Percentiles rank a stretch among this genome's conserved stretches.
Conservation (phyloP, 208 protist genomes). For the Trypanosoma cruzi region DNA sequence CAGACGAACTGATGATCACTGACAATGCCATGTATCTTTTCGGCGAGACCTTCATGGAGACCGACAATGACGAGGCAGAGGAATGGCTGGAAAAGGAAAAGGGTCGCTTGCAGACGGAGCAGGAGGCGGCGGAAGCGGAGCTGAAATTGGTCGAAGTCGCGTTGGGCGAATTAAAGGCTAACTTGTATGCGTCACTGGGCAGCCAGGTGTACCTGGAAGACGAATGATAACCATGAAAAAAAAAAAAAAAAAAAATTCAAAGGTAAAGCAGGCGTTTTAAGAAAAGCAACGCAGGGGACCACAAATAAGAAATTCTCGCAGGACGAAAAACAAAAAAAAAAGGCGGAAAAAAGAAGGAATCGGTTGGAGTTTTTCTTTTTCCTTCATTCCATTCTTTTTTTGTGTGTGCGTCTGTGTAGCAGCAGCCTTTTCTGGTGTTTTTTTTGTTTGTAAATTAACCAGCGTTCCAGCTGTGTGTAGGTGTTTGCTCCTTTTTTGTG, state of each 20-base stretch:
- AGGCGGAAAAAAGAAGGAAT: neutral
- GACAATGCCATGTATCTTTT: slow-evolving; percentile 86
- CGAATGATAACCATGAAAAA: slow-evolving; percentile 69
- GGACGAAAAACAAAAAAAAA: neutral
- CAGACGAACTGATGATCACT: slow-evolving; percentile 55
- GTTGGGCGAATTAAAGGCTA: slow-evolving; percentile 82
- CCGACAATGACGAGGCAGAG: slow-evolving; percentile 59
- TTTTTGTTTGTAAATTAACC: neutral
- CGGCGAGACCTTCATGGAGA: slow-evolving; percentile 84
- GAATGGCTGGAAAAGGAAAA: slow-evolving; percentile 71
- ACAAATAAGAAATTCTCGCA: too few species aligned
- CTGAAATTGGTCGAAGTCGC: slow-evolving; percentile 46
- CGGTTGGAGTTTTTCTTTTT: neutral
- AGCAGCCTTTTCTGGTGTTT: neutral
- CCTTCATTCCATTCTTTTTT: neutral
- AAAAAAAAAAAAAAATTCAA: slow-evolving; percentile 2
- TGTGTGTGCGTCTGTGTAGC: neutral
- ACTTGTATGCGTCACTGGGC: slow-evolving; percentile 90
- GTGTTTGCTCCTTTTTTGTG: neutral
- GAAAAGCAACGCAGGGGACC: too few species aligned
- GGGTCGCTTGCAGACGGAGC: slow-evolving; percentile 43
- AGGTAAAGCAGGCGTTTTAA: neutral
- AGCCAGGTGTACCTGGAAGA: slow-evolving; percentile 92
- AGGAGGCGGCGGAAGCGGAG: slow-evolving; percentile 55
- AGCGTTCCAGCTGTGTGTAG: neutral